Base-by-base conservation (phyloP, 192 early-diverging fungal genomes). In the Geranomyces variabilis region DNA sequence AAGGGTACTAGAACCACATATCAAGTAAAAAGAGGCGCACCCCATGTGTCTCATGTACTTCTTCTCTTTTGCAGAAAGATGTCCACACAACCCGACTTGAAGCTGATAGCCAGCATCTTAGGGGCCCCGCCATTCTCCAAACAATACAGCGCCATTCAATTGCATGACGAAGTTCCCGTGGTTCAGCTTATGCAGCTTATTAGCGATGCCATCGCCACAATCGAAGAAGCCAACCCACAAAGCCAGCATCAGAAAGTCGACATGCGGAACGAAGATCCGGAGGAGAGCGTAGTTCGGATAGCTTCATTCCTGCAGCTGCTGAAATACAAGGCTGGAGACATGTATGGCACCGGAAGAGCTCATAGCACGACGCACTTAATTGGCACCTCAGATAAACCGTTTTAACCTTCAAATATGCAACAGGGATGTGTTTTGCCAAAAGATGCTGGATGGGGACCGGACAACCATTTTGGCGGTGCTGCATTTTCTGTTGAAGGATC, bases 131-230 rank as follows among this genome's bases (percentile, higher is more conserved):
- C 84, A 31, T 86, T 86, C 68, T 72, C 66, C 17, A 79, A 77
- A 34, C 73, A 46, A 43, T 80, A 68, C 72, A 78, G 77, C 24
- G 75, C 76, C 43, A 87, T 87, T 47, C 81, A 85, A 61, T 74
- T 87, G 14, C 86, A 87, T 59, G 86, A 87, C 75, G 83, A 87
- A 66, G 72, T 87, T 26, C 70, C 81, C 1, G 41, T 69, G 4
- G 33, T 80, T 29, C 72, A 75, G 34, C 75, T 87, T 12, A 29
- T 84, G 36, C 80, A 83, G 61, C 62, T 81, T 36, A 63, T 83
- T 9, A 81, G 61, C 33, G 81, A 85, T 63, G 79, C 77, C 17
- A 76, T 80, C n/a, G 77, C 79, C n/a, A 64, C 43, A 30, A 79
- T 85, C 45, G 83, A 85, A 45, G 73, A 85, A 44, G 70, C 59